Percentiles rank a stretch among this genome's conserved stretches.
These are phyloP conservation scores for Pseudopithomyces maydicus DNA, from an alignment of 2,329 filamentous ascomycete genomes.

Conservation along the genomic window DNA sequence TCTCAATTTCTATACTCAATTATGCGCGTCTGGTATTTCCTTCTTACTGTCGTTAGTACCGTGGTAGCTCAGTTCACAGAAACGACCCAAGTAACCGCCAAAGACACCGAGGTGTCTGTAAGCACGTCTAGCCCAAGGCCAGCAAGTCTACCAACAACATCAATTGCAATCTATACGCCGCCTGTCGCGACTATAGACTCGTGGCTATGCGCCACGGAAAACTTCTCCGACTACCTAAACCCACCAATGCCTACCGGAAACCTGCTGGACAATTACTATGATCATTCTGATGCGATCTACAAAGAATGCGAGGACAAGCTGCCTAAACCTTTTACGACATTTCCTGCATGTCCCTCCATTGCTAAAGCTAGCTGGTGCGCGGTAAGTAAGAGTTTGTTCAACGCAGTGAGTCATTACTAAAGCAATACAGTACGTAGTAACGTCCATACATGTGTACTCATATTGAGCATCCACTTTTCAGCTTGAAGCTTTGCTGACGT, in stretches of 20 bases:
- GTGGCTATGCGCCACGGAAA: constrained; percentile 4
- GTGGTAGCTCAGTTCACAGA: not conserved
- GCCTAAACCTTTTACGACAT: not conserved
- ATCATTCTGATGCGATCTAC: constrained; percentile 3
- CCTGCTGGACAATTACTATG: not conserved
- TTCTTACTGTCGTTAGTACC: not conserved
- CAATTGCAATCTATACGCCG: not conserved
- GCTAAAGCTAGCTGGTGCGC: constrained; percentile 4
- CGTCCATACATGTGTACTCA: not conserved
- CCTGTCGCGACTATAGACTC: not conserved
- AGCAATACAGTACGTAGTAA: not conserved
- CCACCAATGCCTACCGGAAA: constrained; percentile 3
- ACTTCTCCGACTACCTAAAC: constrained; percentile 1
- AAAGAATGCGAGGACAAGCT: constrained; percentile 2
- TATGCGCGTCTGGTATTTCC: not conserved
- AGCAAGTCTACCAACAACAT: not conserved
- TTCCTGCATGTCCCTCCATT: constrained; percentile 3
- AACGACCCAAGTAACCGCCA: not conserved
- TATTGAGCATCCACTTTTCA: not conserved
- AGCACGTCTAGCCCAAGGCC: not conserved
- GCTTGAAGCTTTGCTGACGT: not conserved
- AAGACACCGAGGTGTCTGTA: not conserved
- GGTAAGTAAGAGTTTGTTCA: not conserved
- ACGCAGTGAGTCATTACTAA: not conserved
- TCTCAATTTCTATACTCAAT: not conserved